Evolutionary conservation across 345 rosid species (phyloP), one percentile per base, ranked within the genome.

Genomic region (Dipteronia sinensis): DNA sequence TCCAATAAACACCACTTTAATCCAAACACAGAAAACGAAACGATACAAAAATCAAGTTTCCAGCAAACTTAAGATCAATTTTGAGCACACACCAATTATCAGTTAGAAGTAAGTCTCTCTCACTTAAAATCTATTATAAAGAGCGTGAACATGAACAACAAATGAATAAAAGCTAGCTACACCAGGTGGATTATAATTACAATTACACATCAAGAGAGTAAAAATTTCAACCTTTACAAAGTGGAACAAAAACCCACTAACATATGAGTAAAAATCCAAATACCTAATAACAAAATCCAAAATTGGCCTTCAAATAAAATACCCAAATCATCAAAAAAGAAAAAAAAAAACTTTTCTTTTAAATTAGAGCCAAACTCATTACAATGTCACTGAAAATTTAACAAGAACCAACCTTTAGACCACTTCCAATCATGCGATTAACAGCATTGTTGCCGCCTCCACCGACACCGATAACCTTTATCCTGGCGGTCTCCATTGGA

Each of bases 391-490:
- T 17, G 13, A 69, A 27, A 19, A 5, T 7, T 10, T 4, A 6
- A 49, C 53, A 55, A 55, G 78, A 65, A 44, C 76, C 34, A 59
- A 96, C 99, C 88, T 92, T 98, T 76, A 96, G 87, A 62, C 98
- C 97, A 76, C 95, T 93, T 27, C 95, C 93, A 88, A 93, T 92
- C 99, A 96, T 96, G 55, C 98, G 97, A 84, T 96, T 93, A 73
- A 96, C 93, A 76, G 99, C 98, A 90, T 96, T 96, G 92, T 93
- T 96, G 82, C 99, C 99, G 29, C 99, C 98, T 10, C 99, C 99
- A 49, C 98, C 99, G 42, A 93, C 96, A 47, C 99, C 99, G 34
- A 95, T 87, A 3, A 95, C 99, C 85, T 93, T 95, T 64, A 95
- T 95, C 87, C 85, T 95, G 44, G 99, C 99, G 53, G 96, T 84